Conservation (phyloP, 768 basidiomycete species). For the Psilocybe tampanensis region DNA sequence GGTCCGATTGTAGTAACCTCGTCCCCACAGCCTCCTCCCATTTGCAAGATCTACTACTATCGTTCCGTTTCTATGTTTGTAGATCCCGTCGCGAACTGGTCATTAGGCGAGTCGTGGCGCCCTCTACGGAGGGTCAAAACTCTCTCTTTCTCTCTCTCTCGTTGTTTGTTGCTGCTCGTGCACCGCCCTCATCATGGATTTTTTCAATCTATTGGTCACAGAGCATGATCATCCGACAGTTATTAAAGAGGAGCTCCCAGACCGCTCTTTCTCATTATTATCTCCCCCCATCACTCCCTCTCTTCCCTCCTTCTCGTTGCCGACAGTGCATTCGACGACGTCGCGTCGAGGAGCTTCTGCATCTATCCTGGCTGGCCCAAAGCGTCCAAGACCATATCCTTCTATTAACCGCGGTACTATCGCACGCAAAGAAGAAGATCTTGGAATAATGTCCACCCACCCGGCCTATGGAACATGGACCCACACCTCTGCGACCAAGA, state of each 20-base stretch:
- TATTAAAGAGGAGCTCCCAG: slow-evolving; percentile 51
- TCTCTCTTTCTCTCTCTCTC: slow-evolving; percentile 17
- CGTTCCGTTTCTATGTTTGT: slow-evolving; percentile 24
- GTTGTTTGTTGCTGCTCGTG: slow-evolving; percentile 25
- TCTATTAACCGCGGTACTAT: slow-evolving; percentile 29
- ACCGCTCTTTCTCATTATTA: slow-evolving; percentile 36
- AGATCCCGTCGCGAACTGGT: slow-evolving; percentile 22
- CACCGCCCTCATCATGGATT: slow-evolving; percentile 49
- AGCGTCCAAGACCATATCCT: slow-evolving; percentile 41
- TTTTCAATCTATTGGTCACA: slow-evolving; percentile 36
- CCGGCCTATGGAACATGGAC: slow-evolving; percentile 35
- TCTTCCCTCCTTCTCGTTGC: slow-evolving; percentile 27
- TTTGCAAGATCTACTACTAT: background rate
- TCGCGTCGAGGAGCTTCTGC: slow-evolving; percentile 33
- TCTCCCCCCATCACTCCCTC: slow-evolving; percentile 35
- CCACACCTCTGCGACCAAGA: slow-evolving; percentile 25
- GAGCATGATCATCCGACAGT: slow-evolving; percentile 22
- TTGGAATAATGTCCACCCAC: slow-evolving; percentile 37
- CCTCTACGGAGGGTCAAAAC: slow-evolving; percentile 22
- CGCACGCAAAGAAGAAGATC: slow-evolving; percentile 30
- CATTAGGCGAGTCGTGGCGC: slow-evolving; percentile 14
- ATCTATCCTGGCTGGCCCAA: slow-evolving; percentile 32
- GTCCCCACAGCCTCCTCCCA: slow-evolving; percentile 24
- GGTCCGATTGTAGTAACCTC: slow-evolving; percentile 16
- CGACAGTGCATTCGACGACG: slow-evolving; percentile 30